Base-by-base conservation (phyloP, 2,329 filamentous ascomycete genomes). In the Alternaria ethzedia region DNA sequence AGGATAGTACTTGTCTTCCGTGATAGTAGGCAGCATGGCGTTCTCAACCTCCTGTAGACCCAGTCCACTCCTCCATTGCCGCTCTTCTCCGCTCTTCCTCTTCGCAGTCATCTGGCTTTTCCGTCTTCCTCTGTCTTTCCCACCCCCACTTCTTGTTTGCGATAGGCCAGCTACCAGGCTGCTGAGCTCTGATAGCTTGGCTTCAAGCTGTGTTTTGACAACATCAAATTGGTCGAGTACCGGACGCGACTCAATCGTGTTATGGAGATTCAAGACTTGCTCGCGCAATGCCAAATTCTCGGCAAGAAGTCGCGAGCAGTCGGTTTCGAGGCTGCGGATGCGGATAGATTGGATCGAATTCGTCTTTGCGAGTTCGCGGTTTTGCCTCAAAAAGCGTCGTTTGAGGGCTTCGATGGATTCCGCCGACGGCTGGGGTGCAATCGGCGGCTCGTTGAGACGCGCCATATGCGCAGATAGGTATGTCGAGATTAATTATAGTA, bases 271-370 rank as follows among this genome's bases (percentile, higher is more conserved):
- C 55, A 94, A 79, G 49, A 94, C 88, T 64, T 91, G 88, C 64
- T 91, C 86, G 55, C 90, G 87, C 13, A 96, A 85, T 57, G 89
- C 86, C 59, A 95, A 85, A 75, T 96, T 96, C 70, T 96, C 91
- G n/a, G 90, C 89, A 23, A 94, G 84, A 67, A 94, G 86, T 52
- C 89, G 88, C 44, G 90, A 89, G 66, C 88, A 89, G 79, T 96
- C 91, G 75, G 89, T 88, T 75, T 95, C 92, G 62, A 96, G 86
- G 67, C 85, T 88, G 64, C 92, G 89, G 72, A 96, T 94, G 69
- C 90, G 90, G 30, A 93, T 84, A 30, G 91, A 91, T 78, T 94
- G 91, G 54, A 87, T 86, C 23, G 92, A 93, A 81, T 96, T 96
- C 72, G 86, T 88, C 77, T 84, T 85, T 62, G 92, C 92, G 67